Evolutionary conservation across 2,329 filamentous ascomycete species (phyloP).

Genomic region (Diaporthe citri): DNA sequence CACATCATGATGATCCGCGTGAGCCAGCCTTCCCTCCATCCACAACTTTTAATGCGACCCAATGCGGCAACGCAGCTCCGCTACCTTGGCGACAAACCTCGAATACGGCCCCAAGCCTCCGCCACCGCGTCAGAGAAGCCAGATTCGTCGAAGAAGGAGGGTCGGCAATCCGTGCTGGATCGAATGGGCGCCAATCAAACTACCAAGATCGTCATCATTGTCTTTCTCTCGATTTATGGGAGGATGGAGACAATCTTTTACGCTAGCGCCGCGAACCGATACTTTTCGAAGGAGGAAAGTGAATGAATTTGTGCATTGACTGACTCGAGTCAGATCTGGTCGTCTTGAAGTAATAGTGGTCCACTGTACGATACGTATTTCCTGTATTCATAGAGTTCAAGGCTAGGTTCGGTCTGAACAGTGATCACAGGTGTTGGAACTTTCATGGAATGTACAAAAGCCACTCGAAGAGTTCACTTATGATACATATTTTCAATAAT

Average conservation of each 20-base stretch:
- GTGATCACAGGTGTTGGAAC: too few species aligned
- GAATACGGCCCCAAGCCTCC: neutral
- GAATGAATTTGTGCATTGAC: neutral
- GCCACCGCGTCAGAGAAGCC: neutral
- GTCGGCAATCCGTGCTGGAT: conserved; percentile 6
- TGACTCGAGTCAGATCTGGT: rapidly evolving
- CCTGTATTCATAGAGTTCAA: neutral
- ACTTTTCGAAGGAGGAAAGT: neutral
- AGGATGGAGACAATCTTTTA: conserved; percentile 1
- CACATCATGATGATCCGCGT: too few species aligned
- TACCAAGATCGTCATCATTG: conserved; percentile 10
- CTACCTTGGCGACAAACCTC: neutral
- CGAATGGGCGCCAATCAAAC: conserved; percentile 1
- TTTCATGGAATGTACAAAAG: too few species aligned
- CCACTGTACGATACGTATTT: neutral
- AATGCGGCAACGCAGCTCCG: neutral
- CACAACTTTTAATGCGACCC: rapidly evolving
- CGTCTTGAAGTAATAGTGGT: too few species aligned
- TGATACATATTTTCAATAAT: too few species aligned
- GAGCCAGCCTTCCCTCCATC: neutral
- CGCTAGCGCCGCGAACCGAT: conserved; percentile 7
- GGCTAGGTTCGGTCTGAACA: too few species aligned
- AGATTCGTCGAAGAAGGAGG: neutral
- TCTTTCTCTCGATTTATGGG: conserved; percentile 5
- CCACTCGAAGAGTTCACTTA: too few species aligned